Conservation (phyloP, 257 asterid species). For the Cordia subcordata region DNA sequence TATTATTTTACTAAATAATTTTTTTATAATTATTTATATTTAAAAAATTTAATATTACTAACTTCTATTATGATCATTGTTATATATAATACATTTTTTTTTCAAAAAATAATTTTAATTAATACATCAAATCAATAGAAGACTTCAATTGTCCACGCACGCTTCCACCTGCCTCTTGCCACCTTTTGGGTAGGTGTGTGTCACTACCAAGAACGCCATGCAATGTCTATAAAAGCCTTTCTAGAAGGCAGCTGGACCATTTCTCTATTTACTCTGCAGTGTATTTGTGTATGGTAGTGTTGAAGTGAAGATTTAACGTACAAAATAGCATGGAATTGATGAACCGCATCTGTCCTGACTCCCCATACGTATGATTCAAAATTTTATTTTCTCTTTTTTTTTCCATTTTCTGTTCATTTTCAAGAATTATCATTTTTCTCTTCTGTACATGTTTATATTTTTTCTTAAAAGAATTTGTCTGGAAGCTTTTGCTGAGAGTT, state of each 20-base stretch:
- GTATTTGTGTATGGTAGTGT: too few relatives aligned
- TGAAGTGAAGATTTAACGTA: neutral
- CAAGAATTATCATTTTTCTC: neutral
- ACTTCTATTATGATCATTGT: too few relatives aligned
- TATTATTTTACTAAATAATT: too few relatives aligned
- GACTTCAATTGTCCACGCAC: neutral
- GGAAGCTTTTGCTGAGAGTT: too few relatives aligned
- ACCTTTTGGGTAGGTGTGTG: neutral
- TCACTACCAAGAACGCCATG: neutral
- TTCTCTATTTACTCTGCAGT: neutral
- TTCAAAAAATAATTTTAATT: too few relatives aligned
- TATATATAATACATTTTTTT: too few relatives aligned
- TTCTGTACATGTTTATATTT: too few relatives aligned
- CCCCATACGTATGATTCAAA: conserved; percentile 37
- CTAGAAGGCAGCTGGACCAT: neutral
- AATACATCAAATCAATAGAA: too few relatives aligned
- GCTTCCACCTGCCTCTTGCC: neutral
- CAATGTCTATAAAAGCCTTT: neutral
- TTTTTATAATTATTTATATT: too few relatives aligned
- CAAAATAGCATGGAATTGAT: conserved; percentile 26
- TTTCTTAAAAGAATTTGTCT: too few relatives aligned
- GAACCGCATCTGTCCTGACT: conserved; percentile 38
- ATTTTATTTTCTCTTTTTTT: neutral
- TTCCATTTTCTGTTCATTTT: neutral
- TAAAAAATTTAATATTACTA: too few relatives aligned